Conservation (phyloP, 345 rosid species). For the Citrus unshiu region DNA sequence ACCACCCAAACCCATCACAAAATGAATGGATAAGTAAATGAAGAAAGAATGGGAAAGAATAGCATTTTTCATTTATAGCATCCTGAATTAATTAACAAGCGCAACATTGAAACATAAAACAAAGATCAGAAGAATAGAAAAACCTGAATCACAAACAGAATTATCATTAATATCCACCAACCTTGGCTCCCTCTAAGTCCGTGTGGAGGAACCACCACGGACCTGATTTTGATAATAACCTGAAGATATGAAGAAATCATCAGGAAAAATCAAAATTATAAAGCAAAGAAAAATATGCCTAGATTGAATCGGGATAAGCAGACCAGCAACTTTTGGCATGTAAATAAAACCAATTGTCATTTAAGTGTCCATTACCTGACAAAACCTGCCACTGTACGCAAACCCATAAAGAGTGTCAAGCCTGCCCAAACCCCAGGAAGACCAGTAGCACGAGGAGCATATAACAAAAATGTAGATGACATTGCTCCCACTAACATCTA, state of each 20-base stretch:
- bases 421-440: conserved; percentile 92
- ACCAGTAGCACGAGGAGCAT: conserved; percentile 52
- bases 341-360: not conserved
- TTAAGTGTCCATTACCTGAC: conserved; percentile 45
- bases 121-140: not conserved
- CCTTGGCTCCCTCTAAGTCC: conserved; percentile 35
- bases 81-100: not conserved
- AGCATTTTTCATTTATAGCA: not conserved
- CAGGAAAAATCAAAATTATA: not conserved
- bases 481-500: conserved; percentile 75
- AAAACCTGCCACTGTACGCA: conserved; percentile 74
- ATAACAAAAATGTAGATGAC: conserved; percentile 64
- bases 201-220: conserved; percentile 97
- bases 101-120: not conserved
- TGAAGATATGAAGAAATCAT: conserved; percentile 24
- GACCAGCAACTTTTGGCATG: not conserved
- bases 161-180: conserved; percentile 16
- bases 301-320: not conserved
- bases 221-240: conserved; percentile 63
- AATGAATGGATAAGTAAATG: not conserved
- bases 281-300: not conserved
- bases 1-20: not conserved
- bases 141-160: not conserved
- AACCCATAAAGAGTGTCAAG: conserved; percentile 79
- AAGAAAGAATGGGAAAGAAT: not conserved